Evolutionary conservation across 257 asterid genomes (phyloP).

Genomic region (Capsicum baccatum): DNA sequence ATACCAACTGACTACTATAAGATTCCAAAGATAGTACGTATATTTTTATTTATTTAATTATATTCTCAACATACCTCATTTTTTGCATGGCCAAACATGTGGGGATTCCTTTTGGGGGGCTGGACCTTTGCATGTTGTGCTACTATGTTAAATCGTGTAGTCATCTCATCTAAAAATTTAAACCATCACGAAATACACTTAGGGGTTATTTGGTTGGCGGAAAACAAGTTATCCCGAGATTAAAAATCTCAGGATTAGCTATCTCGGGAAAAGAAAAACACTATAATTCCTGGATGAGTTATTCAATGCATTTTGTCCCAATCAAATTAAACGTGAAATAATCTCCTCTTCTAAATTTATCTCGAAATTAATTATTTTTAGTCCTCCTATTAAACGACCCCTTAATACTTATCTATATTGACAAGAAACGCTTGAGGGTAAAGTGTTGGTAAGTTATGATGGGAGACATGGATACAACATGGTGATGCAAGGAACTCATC

Average conservation of each 20-base stretch:
- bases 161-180: background rate
- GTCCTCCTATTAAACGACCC: no score
- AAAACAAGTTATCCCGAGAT: no score
- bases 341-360: no score
- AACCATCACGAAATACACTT: background rate
- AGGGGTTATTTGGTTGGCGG: no score
- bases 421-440: background rate
- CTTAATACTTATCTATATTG: background rate
- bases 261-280: no score
- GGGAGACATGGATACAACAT: conserved; percentile 31
- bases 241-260: no score
- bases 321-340: no score
- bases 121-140: background rate
- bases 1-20: no score
- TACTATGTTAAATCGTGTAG: background rate
- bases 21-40: background rate
- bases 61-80: background rate
- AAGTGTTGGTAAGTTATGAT: background rate
- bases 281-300: no score
- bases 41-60: background rate
- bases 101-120: no score
- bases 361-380: no score
- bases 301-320: no score
- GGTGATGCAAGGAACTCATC: background rate
- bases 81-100: background rate